Percentiles rank a stretch among this genome's conserved stretches.
These are phyloP conservation scores for Scedosporium aurantiacum DNA, from an alignment of 2,329 filamentous ascomycete genomes.

Conservation along the genomic window DNA sequence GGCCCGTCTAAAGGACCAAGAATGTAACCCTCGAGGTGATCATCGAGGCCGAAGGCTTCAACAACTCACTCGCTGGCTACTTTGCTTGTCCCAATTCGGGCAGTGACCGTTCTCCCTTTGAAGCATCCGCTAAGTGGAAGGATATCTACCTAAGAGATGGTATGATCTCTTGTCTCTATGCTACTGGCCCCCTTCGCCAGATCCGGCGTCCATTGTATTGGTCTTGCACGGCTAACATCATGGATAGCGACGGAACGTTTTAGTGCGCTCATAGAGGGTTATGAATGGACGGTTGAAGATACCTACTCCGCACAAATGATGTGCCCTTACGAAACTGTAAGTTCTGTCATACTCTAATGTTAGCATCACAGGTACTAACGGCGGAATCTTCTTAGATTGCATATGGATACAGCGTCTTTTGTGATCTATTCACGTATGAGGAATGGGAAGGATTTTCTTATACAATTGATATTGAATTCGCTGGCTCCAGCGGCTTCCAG, in stretches of 20 bases:
- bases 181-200: neutral
- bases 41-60: constrained; percentile 52
- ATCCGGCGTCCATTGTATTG: neutral
- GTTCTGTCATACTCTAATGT: neutral
- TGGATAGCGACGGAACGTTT: constrained; percentile 46
- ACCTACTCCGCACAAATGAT: constrained; percentile 59
- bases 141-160: constrained; percentile 52
- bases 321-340: constrained; percentile 63
- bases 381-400: constrained; percentile 34
- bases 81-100: constrained; percentile 53
- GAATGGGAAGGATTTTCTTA: constrained; percentile 69
- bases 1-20: constrained; percentile 35
- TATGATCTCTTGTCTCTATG: constrained; percentile 13
- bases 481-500: constrained; percentile 49
- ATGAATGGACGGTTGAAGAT: constrained; percentile 54
- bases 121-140: constrained; percentile 49
- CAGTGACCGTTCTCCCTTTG: constrained; percentile 37
- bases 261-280: constrained; percentile 38
- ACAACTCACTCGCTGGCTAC: constrained; percentile 61
- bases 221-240: neutral
- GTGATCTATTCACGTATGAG: constrained; percentile 60
- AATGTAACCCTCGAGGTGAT: constrained; percentile 64
- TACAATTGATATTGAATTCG: constrained; percentile 55
- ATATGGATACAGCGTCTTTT: constrained; percentile 64
- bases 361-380: neutral